Evolutionary conservation across 345 rosid species (phyloP).

Genomic region (Eucalyptus melliodora): DNA sequence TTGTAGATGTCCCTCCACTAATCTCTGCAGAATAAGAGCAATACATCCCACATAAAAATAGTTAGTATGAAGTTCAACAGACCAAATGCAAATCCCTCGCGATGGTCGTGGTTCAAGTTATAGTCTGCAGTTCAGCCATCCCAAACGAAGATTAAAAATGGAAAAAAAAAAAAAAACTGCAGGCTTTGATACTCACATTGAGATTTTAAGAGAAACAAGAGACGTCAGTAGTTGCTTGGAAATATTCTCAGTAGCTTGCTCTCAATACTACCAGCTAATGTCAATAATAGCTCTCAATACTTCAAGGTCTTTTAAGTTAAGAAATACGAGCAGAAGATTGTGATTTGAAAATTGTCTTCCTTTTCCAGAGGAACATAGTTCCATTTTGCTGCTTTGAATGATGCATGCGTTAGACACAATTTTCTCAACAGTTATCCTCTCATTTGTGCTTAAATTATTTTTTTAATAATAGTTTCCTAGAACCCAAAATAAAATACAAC

Average conservation of each 20-base stretch:
- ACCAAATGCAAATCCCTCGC: background rate
- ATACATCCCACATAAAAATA: background rate
- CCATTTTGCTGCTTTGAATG: background rate
- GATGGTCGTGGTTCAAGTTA: background rate
- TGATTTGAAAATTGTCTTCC: background rate
- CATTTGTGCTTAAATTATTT: too few relatives aligned
- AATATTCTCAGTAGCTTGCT: background rate
- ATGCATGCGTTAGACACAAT: too few relatives aligned
- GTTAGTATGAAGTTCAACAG: background rate
- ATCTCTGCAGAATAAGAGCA: constrained; percentile 35
- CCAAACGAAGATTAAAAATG: background rate
- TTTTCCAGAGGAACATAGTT: too few relatives aligned
- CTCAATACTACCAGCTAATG: background rate
- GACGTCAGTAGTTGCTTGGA: background rate
- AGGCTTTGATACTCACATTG: background rate
- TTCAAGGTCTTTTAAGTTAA: background rate
- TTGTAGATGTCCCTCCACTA: constrained; percentile 93
- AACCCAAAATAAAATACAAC: too few relatives aligned
- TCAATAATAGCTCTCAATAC: background rate
- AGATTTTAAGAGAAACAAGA: background rate
- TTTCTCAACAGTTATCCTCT: too few relatives aligned
- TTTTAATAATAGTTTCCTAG: too few relatives aligned
- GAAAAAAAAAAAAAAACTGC: background rate
- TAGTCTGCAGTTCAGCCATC: background rate
- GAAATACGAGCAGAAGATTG: background rate